phyloP scores from a whole-genome alignment of 2,329 filamentous ascomycete genomes.

The Blastomyces gilchristii region DNA sequence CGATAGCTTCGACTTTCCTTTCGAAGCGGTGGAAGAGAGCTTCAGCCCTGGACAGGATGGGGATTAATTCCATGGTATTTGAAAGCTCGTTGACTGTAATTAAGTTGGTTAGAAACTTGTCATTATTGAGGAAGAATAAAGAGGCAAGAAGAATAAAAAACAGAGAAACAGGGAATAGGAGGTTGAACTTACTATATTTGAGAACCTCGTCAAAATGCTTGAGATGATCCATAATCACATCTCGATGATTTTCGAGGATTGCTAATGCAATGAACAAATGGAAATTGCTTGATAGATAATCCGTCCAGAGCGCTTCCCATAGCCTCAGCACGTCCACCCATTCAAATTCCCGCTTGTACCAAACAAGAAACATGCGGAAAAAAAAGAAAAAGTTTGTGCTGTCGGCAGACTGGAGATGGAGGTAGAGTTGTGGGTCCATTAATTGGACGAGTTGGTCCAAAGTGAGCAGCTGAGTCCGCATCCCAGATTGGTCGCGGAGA shows the following conservation, averaged over 20 bases:
- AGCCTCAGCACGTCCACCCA: constrained; percentile 78
- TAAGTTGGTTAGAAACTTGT: constrained; percentile 12
- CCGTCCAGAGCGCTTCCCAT: constrained; percentile 93
- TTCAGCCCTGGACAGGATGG: constrained; percentile 79
- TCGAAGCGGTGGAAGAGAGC: constrained; percentile 80
- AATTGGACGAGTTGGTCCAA: constrained; percentile 93
- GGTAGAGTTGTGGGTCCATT: constrained; percentile 89
- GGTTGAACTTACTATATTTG: constrained; percentile 67
- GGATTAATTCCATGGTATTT: constrained; percentile 79
- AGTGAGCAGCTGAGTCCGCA: constrained; percentile 82
- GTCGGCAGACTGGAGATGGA: constrained; percentile 79
- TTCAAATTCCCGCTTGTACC: constrained; percentile 95
- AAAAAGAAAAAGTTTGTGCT: constrained; percentile 99
- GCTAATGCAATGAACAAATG: constrained; percentile 90
- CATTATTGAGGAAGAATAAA: not conserved
- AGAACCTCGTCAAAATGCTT: constrained; percentile 93
- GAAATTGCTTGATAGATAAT: constrained; percentile 78
- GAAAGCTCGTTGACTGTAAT: constrained; percentile 81
- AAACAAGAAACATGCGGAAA: constrained; percentile 96
- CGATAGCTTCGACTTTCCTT: constrained; percentile 77
- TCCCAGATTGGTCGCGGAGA: constrained; percentile 86
- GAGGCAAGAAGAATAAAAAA: not conserved
- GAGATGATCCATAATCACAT: constrained; percentile 90
- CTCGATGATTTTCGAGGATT: constrained; percentile 89
- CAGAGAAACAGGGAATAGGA: not conserved